Conservation (phyloP, 345 rosid species). For the Sonneratia caseolaris region DNA sequence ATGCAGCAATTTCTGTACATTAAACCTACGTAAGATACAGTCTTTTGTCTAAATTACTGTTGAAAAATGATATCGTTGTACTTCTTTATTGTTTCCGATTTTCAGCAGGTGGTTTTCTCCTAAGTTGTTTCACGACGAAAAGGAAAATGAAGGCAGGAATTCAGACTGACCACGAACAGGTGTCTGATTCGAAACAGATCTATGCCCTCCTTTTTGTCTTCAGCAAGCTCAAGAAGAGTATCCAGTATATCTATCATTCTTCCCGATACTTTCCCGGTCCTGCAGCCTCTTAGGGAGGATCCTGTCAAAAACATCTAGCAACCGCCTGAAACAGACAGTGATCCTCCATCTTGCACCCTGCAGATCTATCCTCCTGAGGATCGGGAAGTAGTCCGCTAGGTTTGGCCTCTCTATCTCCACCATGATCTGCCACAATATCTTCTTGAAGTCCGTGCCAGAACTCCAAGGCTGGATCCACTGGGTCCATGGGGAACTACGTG, state of each 20-base stretch:
- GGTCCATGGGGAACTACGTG: conserved; percentile 18
- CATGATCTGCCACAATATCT: conserved; percentile 10
- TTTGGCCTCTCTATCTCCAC: conserved; percentile 28
- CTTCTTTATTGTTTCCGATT: neutral
- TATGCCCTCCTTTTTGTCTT: conserved; percentile 19
- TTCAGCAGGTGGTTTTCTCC: too few relatives aligned
- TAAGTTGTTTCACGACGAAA: neutral
- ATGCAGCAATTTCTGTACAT: too few relatives aligned
- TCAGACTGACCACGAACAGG: conserved; percentile 9
- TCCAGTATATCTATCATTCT: conserved; percentile 37
- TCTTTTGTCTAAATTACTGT: too few relatives aligned
- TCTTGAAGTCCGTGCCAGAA: conserved; percentile 14
- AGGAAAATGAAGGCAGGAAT: neutral
- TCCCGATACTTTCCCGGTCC: conserved; percentile 2
- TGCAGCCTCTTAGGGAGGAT: conserved; percentile 18
- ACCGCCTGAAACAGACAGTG: conserved; percentile 11
- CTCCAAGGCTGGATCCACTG: conserved; percentile 13
- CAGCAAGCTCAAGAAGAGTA: conserved; percentile 19
- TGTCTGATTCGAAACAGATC: conserved; percentile 16
- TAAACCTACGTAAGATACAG: too few relatives aligned
- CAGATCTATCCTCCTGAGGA: conserved; percentile 19
- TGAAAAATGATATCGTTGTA: too few relatives aligned
- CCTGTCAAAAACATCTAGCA: conserved; percentile 18
- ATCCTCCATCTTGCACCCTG: conserved; percentile 19
- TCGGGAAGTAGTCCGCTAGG: conserved; percentile 28